Evolutionary conservation across 129 eudicot species (phyloP), one percentile per base, ranked within the genome.

Genomic region (Lactuca sativa): DNA sequence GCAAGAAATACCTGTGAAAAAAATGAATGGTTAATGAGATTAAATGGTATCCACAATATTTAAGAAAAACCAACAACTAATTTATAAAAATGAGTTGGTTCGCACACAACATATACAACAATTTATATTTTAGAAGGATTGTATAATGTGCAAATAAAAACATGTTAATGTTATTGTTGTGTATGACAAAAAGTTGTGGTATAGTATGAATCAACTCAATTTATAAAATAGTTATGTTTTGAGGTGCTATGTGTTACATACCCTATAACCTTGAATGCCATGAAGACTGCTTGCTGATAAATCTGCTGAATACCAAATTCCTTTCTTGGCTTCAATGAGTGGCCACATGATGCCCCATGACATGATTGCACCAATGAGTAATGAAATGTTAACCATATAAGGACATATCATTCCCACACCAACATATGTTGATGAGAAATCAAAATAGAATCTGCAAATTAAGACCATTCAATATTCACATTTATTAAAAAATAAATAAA

Each of bases 321-420:
- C 92, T 73, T 81, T 75, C 80, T 86, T 80, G 3, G 74, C 9
- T 65, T 76, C 88, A 52, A 86, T 83, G 6, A 66, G 18, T 1
- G 92, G 92, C 92, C 92, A 86, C 84, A 86, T 54, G 65, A 86
- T 77, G 10, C 86, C 88, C 92, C 92, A 86, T 18, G 92, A 86
- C 53, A 86, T 12, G 7, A 83, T 84, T 11, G 88, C 88, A 18
- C 92, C 92, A 30, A 86, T 1, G 13, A 86, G 80, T 63, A 86
- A 59, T 10, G 92, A 86, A 8, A 83, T 48, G 65, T 86, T 86
- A 12, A 86, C 86, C 81, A 80, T 80, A 74, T 80, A 73, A 43
- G 88, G 88, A 52, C 88, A 83, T 11, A 86, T 80, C 92, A 86
- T 83, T 17, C 92, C 88, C 10, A 84, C 86, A 52, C 92, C 92